These are phyloP conservation scores for Athelia sp. DNA, from an alignment of 1,284 basidiomycete species.

Conservation along the genomic window DNA sequence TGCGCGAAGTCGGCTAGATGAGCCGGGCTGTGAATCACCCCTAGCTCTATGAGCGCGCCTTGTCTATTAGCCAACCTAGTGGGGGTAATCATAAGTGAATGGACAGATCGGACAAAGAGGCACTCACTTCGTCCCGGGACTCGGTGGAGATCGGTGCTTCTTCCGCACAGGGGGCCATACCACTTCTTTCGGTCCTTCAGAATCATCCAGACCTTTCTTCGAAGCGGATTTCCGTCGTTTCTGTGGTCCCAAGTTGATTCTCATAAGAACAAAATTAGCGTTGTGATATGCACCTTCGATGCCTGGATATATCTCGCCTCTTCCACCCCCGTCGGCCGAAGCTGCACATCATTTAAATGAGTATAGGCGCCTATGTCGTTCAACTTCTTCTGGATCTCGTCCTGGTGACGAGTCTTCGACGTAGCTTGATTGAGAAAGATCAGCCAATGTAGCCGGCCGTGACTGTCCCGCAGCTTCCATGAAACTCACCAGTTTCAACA, in stretches of 20 bases:
- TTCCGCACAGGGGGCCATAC: constrained; percentile 62
- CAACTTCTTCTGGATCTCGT: constrained; percentile 53
- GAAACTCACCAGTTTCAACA: constrained; percentile 29
- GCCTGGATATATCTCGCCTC: constrained; percentile 48
- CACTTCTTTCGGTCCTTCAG: constrained; percentile 26
- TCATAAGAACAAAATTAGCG: neutral
- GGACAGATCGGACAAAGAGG: neutral
- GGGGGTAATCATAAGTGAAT: neutral
- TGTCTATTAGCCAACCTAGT: constrained; percentile 47
- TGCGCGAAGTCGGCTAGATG: constrained; percentile 54
- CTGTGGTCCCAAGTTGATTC: constrained; percentile 16
- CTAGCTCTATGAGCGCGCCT: constrained; percentile 54
- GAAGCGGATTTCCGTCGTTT: constrained; percentile 21
- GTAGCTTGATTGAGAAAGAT: constrained; percentile 3
- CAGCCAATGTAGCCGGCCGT: no score
- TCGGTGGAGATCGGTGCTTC: constrained; percentile 47
- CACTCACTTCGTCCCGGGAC: constrained; percentile 47
- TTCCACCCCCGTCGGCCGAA: constrained; percentile 64
- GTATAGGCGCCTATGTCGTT: constrained; percentile 61
- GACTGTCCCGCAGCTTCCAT: no score
- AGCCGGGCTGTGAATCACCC: constrained; percentile 43
- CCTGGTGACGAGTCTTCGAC: constrained; percentile 27
- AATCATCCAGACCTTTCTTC: constrained; percentile 13
- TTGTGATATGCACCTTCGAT: neutral
- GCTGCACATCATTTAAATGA: constrained; percentile 67